Percentiles rank a stretch among this genome's conserved stretches.
Evolutionary conservation across 1,284 basidiomycete genomes (phyloP).

Genomic region (Tranzscheliella williamsii): DNA sequence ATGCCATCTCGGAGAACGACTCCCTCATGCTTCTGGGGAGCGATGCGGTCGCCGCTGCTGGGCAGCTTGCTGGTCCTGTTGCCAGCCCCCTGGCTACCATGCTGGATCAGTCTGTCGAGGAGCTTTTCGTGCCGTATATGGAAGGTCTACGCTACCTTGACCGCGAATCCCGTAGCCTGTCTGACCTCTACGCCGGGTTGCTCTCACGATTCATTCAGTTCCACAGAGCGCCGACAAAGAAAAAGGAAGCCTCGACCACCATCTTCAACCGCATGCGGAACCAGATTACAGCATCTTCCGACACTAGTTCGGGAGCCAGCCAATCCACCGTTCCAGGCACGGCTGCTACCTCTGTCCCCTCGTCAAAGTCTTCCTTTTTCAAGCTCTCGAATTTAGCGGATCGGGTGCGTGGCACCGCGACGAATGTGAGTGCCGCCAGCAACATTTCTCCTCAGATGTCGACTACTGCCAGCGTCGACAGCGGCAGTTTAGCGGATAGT

Average conservation of each 20-base stretch:
- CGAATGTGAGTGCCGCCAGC: not conserved
- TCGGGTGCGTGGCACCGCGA: constrained; percentile 44
- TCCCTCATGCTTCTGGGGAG: constrained; percentile 18
- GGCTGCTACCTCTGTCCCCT: constrained; percentile 9
- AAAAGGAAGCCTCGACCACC: constrained; percentile 65
- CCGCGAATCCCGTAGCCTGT: constrained; percentile 82
- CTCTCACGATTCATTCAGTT: constrained; percentile 80
- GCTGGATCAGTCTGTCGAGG: constrained; percentile 93
- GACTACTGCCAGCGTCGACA: constrained; percentile 13
- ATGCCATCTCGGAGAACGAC: not conserved
- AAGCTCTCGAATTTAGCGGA: constrained; percentile 54
- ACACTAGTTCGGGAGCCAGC: constrained; percentile 43
- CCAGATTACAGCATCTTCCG: constrained; percentile 78
- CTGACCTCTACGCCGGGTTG: constrained; percentile 77
- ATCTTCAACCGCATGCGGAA: constrained; percentile 89
- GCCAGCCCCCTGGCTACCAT: constrained; percentile 66
- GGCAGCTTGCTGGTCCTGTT: constrained; percentile 35
- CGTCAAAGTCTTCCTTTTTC: constrained; percentile 44
- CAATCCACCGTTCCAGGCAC: constrained; percentile 8
- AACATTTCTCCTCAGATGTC: not conserved
- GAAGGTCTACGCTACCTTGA: constrained; percentile 88
- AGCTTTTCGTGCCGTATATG: constrained; percentile 91
- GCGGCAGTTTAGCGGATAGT: constrained; percentile 2
- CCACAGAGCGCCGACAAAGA: constrained; percentile 66
- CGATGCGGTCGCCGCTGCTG: constrained; percentile 25